Evolutionary conservation across 768 basidiomycete genomes (phyloP).

Genomic region (Suillus decipiens): DNA sequence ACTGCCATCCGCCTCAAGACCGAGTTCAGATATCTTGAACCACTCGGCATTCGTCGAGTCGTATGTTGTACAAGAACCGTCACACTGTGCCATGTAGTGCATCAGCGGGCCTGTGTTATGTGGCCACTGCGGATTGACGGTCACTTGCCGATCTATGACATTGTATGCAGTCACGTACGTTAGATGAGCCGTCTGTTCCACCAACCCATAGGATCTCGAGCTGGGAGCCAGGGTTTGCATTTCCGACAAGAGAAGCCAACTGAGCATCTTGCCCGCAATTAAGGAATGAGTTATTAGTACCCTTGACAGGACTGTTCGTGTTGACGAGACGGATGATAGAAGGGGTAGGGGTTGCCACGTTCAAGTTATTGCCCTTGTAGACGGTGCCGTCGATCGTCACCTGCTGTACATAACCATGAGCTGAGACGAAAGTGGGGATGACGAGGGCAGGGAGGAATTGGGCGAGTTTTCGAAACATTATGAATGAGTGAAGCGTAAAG

Average conservation of each 20-base stretch:
- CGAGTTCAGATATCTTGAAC: slow-evolving; percentile 71
- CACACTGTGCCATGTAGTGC: slow-evolving; percentile 72
- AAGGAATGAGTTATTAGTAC: slow-evolving; percentile 52
- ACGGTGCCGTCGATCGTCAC: slow-evolving; percentile 31
- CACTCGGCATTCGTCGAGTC: slow-evolving; percentile 59
- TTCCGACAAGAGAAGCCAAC: slow-evolving; percentile 49
- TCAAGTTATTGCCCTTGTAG: slow-evolving; percentile 35
- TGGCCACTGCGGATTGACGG: slow-evolving; percentile 39
- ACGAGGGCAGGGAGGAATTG: slow-evolving; percentile 14
- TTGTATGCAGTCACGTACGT: slow-evolving; percentile 25
- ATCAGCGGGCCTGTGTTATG: slow-evolving; percentile 69
- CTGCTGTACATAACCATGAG: slow-evolving; percentile 33
- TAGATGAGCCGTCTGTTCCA: slow-evolving; percentile 37
- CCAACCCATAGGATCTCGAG: slow-evolving; percentile 57
- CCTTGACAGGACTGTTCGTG: slow-evolving; percentile 54
- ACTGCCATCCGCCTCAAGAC: slow-evolving; percentile 32
- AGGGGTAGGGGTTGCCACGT: slow-evolving; percentile 29
- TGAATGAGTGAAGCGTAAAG: neutral
- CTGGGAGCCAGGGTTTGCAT: slow-evolving; percentile 59
- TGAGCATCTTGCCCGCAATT: slow-evolving; percentile 62
- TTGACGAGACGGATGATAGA: slow-evolving; percentile 46
- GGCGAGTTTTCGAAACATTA: slow-evolving; percentile 4
- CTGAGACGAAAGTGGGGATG: slow-evolving; percentile 25
- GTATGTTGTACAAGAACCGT: slow-evolving; percentile 57
- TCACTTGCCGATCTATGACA: neutral